A percentile compares a stretch with the other conserved stretches of the same genome.
phyloP scores from a whole-genome alignment of 371 early-diverging fungal genomes.

The Mortierella sp. region DNA sequence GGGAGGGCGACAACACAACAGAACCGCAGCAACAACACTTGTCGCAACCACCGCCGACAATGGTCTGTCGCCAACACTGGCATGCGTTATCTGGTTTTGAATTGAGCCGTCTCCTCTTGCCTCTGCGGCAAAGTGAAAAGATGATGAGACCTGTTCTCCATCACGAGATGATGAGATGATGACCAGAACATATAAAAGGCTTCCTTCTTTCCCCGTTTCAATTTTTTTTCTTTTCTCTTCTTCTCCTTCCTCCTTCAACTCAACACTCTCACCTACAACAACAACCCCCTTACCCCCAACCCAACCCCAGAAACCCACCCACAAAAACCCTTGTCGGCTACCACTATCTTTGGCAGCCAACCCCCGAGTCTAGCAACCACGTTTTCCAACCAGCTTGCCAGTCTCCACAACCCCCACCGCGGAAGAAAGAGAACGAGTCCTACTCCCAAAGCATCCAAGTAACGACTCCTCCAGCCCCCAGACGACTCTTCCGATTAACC shows the following conservation, averaged over 20 bases:
- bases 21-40: background rate
- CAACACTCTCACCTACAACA: constrained; percentile 16
- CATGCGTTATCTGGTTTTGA: background rate
- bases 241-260: constrained; percentile 14
- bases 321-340: constrained; percentile 45
- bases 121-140: background rate
- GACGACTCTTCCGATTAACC: constrained; percentile 42
- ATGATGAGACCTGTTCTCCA: background rate
- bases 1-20: background rate
- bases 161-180: constrained; percentile 17
- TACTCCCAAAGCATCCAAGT: constrained; percentile 73
- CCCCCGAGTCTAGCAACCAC: constrained; percentile 58
- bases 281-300: constrained; percentile 14
- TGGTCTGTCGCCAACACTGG: background rate
- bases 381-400: constrained; percentile 89
- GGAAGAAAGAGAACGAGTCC: constrained; percentile 84
- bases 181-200: constrained; percentile 25
- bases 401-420: constrained; percentile 92
- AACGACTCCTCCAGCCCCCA: constrained; percentile 56
- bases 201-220: background rate
- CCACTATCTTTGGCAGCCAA: constrained; percentile 56
- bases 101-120: background rate
- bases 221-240: constrained; percentile 18
- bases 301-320: constrained; percentile 17
- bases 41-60: background rate